A percentile compares a stretch with the other conserved stretches of the same genome.
Conservation (phyloP, 2,329 filamentous ascomycete species). For the Tolypocladium album region DNA sequence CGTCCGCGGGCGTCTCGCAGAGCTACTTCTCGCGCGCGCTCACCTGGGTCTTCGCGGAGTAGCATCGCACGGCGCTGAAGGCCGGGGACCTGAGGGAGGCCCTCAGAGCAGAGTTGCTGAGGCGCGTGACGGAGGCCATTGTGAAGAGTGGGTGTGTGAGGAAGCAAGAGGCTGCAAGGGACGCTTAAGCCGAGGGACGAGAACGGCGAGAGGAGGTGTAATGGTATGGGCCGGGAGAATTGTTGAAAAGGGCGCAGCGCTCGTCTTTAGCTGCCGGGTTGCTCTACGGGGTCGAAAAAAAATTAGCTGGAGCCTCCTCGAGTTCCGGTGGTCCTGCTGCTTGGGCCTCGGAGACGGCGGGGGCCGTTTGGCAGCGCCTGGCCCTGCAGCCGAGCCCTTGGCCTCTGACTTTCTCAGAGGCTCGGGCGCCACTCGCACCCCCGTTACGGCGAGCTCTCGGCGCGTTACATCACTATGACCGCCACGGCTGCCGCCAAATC, state of each 20-base stretch:
- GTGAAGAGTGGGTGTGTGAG: conserved; percentile 15
- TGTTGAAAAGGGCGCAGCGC: conserved; percentile 23
- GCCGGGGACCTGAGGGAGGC: conserved; percentile 58
- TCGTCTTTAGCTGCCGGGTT: conserved; percentile 2
- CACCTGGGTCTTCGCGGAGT: conserved; percentile 89
- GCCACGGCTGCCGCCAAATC: not conserved
- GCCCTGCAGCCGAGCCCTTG: not conserved
- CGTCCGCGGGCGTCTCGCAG: not conserved
- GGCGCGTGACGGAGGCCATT: conserved; percentile 78
- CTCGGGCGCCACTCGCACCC: not conserved
- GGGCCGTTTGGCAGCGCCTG: not conserved
- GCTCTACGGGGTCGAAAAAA: conserved; percentile 6
- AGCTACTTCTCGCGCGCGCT: conserved; percentile 10
- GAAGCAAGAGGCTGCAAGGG: conserved; percentile 11
- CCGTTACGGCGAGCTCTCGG: not conserved
- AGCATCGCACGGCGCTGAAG: conserved; percentile 79
- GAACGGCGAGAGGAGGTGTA: conserved; percentile 20
- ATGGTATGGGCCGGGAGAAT: conserved; percentile 14
- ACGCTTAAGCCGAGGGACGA: conserved; percentile 15
- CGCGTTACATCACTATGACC: not conserved
- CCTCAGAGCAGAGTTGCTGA: conserved; percentile 74
- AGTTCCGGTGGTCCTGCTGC: not conserved
- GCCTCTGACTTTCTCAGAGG: not conserved
- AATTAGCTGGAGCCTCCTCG: conserved; percentile 2
- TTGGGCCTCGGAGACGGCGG: conserved; percentile 1